Percentiles rank a stretch among this genome's conserved stretches.
Evolutionary conservation across 257 asterid genomes (phyloP).

Genomic region (Parsonsia alboflavescens): DNA sequence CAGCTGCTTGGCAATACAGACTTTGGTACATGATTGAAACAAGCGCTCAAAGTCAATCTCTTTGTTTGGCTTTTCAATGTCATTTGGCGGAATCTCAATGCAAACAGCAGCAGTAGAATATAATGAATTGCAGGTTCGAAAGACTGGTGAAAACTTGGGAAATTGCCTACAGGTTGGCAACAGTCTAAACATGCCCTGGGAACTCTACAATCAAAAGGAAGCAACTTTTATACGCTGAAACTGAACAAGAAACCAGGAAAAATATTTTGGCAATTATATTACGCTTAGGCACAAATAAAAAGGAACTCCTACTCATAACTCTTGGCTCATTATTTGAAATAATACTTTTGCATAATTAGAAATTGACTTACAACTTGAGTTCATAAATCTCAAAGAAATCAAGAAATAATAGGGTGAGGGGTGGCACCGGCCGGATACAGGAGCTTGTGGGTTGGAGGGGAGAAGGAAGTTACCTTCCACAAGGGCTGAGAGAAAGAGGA

Average conservation of each 20-base stretch:
- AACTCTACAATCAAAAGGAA: not conserved
- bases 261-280: not conserved
- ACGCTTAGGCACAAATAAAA: not conserved
- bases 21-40: conserved; percentile 47
- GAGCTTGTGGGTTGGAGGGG: too few relatives aligned
- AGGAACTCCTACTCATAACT: not conserved
- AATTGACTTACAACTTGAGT: not conserved
- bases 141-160: conserved; percentile 10
- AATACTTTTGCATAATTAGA: not conserved
- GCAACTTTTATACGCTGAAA: not conserved
- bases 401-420: not conserved
- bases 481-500: not conserved
- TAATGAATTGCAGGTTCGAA: conserved; percentile 14
- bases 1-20: conserved; percentile 38
- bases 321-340: not conserved
- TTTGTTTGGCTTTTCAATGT: conserved; percentile 19
- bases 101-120: conserved; percentile 28
- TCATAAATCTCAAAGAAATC: not conserved
- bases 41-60: conserved; percentile 48
- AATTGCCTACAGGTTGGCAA: conserved; percentile 32
- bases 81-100: conserved; percentile 25
- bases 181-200: conserved; percentile 31
- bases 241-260: not conserved
- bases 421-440: too few relatives aligned
- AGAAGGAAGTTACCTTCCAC: not conserved